Percentiles rank a stretch among this genome's conserved stretches.
These are phyloP conservation scores for Malus domestica DNA, from an alignment of 306 rosid genomes.

Conservation along the genomic window DNA sequence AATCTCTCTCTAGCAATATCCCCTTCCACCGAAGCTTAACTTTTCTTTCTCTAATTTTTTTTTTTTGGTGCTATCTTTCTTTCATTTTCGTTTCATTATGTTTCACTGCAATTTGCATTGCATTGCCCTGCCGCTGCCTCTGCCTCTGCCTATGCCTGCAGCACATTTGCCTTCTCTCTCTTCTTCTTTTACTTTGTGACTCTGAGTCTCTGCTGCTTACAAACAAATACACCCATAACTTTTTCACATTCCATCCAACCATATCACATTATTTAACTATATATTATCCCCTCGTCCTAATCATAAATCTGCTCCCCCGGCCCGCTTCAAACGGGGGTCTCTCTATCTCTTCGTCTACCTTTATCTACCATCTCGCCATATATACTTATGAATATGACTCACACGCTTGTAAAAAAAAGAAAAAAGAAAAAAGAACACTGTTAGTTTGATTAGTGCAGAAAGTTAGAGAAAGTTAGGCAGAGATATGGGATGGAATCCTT, in stretches of 20 bases:
- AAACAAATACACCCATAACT: constrained; percentile 52
- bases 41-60: too few relatives aligned
- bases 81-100: neutral
- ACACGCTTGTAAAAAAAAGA: neutral
- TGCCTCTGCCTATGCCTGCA: neutral
- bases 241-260: constrained; percentile 53
- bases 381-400: constrained; percentile 5
- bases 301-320: constrained; percentile 53
- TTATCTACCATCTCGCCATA: neutral
- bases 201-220: neutral
- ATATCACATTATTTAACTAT: constrained; percentile 26
- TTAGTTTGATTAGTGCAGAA: neutral
- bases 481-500: constrained; percentile 7
- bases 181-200: neutral
- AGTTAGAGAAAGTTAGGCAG: neutral
- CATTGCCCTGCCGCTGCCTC: neutral
- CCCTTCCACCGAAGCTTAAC: neutral
- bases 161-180: neutral
- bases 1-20: too few relatives aligned
- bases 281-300: constrained; percentile 36
- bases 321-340: constrained; percentile 40
- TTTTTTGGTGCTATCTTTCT: too few relatives aligned
- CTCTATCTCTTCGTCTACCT: constrained; percentile 15
- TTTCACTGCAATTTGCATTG: neutral
- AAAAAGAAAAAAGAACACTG: neutral